Conservation (phyloP, 2,329 filamentous ascomycete species). For the Davidsoniella eucalypti region DNA sequence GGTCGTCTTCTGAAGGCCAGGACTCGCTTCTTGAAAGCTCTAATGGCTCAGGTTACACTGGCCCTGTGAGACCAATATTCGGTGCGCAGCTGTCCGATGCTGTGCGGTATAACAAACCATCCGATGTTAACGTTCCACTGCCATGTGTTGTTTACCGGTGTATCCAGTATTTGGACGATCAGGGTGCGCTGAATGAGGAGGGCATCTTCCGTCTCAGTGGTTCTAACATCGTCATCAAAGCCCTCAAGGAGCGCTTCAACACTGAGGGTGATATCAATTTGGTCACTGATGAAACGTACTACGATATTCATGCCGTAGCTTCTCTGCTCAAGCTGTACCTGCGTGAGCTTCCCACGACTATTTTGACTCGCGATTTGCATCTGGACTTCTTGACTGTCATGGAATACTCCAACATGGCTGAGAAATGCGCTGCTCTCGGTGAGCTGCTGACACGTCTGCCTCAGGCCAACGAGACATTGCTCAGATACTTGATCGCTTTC, state of each 20-base stretch:
- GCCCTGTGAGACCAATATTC: slow-evolving; percentile 57
- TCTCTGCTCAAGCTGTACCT: slow-evolving; percentile 89
- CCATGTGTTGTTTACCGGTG: slow-evolving; percentile 91
- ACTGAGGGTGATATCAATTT: slow-evolving; percentile 81
- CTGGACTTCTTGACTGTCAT: slow-evolving; percentile 73
- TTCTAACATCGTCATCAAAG: slow-evolving; percentile 89
- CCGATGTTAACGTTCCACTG: slow-evolving; percentile 56
- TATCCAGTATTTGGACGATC: slow-evolving; percentile 77
- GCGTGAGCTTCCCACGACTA: slow-evolving; percentile 77
- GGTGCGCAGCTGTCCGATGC: slow-evolving; percentile 75
- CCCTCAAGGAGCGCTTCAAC: slow-evolving; percentile 84
- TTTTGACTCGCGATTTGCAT: slow-evolving; percentile 80
- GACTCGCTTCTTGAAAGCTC: slow-evolving; percentile 35
- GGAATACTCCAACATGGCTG: slow-evolving; percentile 55
- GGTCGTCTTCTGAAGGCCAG: slow-evolving; percentile 40
- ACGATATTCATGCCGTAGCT: slow-evolving; percentile 91
- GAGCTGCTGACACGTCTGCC: slow-evolving; percentile 69
- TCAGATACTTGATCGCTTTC: slow-evolving; percentile 75
- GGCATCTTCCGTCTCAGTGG: slow-evolving; percentile 94
- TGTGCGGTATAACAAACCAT: slow-evolving; percentile 61
- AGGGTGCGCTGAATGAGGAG: slow-evolving; percentile 70
- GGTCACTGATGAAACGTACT: slow-evolving; percentile 64
- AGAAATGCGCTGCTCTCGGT: slow-evolving; percentile 64
- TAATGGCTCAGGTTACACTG: slow-evolving; percentile 30
- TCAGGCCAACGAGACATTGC: slow-evolving; percentile 59